These are phyloP conservation scores for Psilocybe mexicana DNA, from an alignment of 1,284 basidiomycete species.

Conservation along the genomic window DNA sequence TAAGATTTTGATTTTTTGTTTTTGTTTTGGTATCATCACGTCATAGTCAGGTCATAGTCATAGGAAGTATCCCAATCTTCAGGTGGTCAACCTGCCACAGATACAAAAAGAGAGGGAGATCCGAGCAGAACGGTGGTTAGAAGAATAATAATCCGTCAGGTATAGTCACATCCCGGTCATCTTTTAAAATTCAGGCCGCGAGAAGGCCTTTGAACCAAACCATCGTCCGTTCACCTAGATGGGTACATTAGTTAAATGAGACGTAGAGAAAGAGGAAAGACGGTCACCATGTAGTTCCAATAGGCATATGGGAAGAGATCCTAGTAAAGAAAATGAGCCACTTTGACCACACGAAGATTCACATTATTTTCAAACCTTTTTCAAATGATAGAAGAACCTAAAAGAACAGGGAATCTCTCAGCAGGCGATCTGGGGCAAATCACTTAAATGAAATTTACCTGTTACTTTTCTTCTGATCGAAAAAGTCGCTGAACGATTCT, in stretches of 20 bases:
- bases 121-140: background rate
- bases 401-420: background rate
- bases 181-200: conserved; percentile 43
- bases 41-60: no score
- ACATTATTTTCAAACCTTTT: conserved; percentile 58
- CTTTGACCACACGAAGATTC: background rate
- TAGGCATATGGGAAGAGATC: conserved; percentile 90
- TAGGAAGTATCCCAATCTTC: no score
- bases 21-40: background rate
- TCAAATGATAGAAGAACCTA: conserved; percentile 87
- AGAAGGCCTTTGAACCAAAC: conserved; percentile 61
- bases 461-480: conserved; percentile 73
- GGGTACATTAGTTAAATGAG: background rate
- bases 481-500: conserved; percentile 74
- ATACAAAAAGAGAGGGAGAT: background rate
- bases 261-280: background rate
- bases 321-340: conserved; percentile 31
- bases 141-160: no score
- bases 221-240: conserved; percentile 62
- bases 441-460: conserved; percentile 41
- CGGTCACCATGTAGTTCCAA: conserved; percentile 77
- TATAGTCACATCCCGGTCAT: background rate
- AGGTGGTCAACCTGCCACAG: background rate
- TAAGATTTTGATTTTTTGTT: background rate
- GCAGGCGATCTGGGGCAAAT: conserved; percentile 6